Evolutionary conservation across 2,329 filamentous ascomycete species (phyloP).

Genomic region (Aspergillus piperis): DNA sequence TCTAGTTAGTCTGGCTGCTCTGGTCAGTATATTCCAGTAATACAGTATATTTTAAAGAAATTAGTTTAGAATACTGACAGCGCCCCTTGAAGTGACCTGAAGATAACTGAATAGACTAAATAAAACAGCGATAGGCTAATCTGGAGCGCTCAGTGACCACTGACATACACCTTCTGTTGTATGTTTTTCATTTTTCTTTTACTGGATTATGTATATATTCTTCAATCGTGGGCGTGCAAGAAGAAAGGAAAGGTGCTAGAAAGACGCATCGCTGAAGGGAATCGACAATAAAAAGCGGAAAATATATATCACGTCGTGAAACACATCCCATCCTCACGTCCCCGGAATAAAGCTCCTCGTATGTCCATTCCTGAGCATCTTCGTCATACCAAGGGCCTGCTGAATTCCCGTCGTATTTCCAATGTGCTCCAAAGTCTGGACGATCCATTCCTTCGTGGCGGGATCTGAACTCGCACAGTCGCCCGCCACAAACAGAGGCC

Average conservation of each 20-base stretch:
- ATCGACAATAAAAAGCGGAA: no score
- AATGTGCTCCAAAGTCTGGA: slow-evolving; percentile 3
- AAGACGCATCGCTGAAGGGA: no score
- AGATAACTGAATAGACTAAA: neutral
- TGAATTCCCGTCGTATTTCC: neutral
- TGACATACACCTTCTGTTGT: neutral
- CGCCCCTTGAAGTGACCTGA: neutral
- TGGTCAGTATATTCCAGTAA: neutral
- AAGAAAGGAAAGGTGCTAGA: no score
- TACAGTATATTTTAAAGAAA: neutral
- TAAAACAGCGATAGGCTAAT: neutral
- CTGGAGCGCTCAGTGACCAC: neutral
- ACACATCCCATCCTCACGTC: no score
- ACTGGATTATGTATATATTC: no score
- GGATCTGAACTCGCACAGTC: neutral
- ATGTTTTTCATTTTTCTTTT: no score
- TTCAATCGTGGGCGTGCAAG: no score
- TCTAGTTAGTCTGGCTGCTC: neutral
- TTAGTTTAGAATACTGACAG: neutral
- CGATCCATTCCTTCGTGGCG: neutral
- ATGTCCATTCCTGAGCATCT: neutral
- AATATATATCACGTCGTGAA: no score
- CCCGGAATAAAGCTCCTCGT: neutral
- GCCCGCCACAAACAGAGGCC: slow-evolving; percentile 23
- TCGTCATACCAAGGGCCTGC: neutral